Evolutionary conservation across 495 filamentous ascomycete species (phyloP), one percentile per base, ranked within the genome.

Genomic region (Tuber aestivum): DNA sequence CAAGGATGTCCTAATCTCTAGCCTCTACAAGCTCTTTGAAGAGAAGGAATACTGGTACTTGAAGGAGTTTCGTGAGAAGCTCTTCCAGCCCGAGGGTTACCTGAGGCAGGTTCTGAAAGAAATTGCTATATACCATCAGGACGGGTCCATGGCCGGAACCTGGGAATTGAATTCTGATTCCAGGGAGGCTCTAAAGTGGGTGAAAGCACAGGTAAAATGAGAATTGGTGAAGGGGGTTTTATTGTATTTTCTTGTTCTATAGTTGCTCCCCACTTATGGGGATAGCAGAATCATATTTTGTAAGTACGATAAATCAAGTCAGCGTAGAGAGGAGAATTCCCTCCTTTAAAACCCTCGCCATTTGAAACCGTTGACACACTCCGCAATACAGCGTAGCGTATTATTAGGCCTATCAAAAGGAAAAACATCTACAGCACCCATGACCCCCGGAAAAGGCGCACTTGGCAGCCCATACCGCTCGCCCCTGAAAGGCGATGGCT

Each of bases 31-130:
- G 20, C 91, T 90, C 80, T 99, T 97, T 90, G 88, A 90, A 69
- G 84, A 89, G 72, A 96, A 91, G 87, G 89, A 89, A 72, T 97
- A 93, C 83, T 98, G 94, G 94, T 87, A 90, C 41, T 91, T 97
- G 85, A 94, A 92, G 79, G 87, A 88, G 0, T 87, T 99, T 77
- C 91, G 91, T 76, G 85, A 87, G 32, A 83, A 85, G 76, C 87
- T 94, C 48, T 85, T 88, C 72, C 95, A 99, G 85, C 95, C 95
- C 0, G 96, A 99, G 82, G 90, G 90, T 3, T 99, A 93, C 83
- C 89, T 99, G 61, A 93, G 93, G 75, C 89, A 96, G 84, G 91
- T 90, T 9, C 82, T 98, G 76, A 91, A 93, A 76, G 89, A 92
- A 82, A 88, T 98, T 74, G 95, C 93, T 2, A 87, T 89, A 18